These are phyloP conservation scores for Gelatoporia subvermispora DNA, from an alignment of 768 basidiomycete genomes.

Conservation along the genomic window DNA sequence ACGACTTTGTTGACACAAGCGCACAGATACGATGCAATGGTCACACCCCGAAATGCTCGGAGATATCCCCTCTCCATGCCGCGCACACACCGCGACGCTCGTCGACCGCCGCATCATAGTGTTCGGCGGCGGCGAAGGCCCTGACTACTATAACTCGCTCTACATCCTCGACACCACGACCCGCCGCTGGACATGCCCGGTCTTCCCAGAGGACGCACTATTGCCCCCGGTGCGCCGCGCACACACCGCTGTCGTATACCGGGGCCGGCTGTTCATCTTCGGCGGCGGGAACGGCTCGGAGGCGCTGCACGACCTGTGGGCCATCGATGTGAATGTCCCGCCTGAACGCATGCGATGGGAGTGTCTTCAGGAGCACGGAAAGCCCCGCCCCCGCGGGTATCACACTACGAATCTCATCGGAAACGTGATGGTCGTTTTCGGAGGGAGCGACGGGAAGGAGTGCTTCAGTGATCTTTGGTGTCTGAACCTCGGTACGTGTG, in stretches of 20 bases:
- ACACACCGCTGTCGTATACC: slow-evolving; percentile 77
- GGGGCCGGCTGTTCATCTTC: slow-evolving; percentile 75
- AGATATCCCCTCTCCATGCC: slow-evolving; percentile 75
- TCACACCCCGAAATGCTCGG: slow-evolving; percentile 70
- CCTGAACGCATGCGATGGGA: slow-evolving; percentile 51
- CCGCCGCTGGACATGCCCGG: slow-evolving; percentile 59
- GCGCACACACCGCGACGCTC: slow-evolving; percentile 85
- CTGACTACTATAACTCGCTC: slow-evolving; percentile 76
- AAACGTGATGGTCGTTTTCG: slow-evolving; percentile 81
- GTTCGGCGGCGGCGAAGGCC: slow-evolving; percentile 84
- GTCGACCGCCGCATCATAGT: slow-evolving; percentile 77
- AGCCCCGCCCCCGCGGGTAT: slow-evolving; percentile 72
- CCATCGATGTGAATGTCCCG: slow-evolving; percentile 57
- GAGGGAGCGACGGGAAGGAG: slow-evolving; percentile 87
- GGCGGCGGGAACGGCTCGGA: slow-evolving; percentile 91
- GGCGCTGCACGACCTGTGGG: slow-evolving; percentile 91
- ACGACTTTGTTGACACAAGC: not conserved
- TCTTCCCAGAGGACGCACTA: slow-evolving; percentile 15
- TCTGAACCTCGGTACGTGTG: slow-evolving; percentile 70
- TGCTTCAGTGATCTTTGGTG: slow-evolving; percentile 88
- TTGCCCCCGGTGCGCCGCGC: slow-evolving; percentile 63
- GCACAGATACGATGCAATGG: slow-evolving; percentile 86
- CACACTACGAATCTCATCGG: slow-evolving; percentile 87
- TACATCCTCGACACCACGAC: slow-evolving; percentile 78
- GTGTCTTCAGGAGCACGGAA: slow-evolving; percentile 50